phyloP scores from a whole-genome alignment of 257 asterid species.

The Salvia hispanica region DNA sequence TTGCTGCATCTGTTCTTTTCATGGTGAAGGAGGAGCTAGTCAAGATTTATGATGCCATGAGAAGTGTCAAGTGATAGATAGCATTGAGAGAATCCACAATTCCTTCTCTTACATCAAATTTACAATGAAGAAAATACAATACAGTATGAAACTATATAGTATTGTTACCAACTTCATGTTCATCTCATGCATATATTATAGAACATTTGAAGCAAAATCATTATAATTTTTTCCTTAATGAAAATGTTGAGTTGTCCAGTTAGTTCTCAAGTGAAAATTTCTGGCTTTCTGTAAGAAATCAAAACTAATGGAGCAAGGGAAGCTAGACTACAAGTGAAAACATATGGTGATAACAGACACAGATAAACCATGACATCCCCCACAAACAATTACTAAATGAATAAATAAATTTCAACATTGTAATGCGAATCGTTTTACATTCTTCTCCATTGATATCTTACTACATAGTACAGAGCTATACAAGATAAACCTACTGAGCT shows the following conservation, averaged over 20 bases:
- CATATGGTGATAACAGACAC: no score
- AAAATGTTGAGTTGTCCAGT: no score
- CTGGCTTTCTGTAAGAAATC: no score
- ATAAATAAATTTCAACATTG: no score
- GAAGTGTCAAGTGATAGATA: constrained; percentile 26
- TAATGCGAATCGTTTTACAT: background rate
- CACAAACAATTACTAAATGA: no score
- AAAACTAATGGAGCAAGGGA: no score
- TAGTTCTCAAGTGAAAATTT: no score
- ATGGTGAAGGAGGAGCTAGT: constrained; percentile 96
- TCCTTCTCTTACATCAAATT: background rate
- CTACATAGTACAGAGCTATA: background rate
- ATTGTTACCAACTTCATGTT: background rate
- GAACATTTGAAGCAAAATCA: background rate
- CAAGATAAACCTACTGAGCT: background rate
- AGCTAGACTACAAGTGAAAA: no score
- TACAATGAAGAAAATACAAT: no score
- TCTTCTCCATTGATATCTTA: background rate
- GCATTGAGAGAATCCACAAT: background rate
- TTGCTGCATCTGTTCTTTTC: constrained; percentile 92
- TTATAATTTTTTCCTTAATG: background rate
- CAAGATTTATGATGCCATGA: constrained; percentile 43
- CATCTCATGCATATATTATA: background rate
- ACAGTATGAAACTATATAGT: background rate
- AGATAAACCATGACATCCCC: no score